Percentiles rank a stretch among this genome's conserved stretches.
phyloP scores from a whole-genome alignment of 1,284 basidiomycete species.

The Phylloboletellus chloephorus region DNA sequence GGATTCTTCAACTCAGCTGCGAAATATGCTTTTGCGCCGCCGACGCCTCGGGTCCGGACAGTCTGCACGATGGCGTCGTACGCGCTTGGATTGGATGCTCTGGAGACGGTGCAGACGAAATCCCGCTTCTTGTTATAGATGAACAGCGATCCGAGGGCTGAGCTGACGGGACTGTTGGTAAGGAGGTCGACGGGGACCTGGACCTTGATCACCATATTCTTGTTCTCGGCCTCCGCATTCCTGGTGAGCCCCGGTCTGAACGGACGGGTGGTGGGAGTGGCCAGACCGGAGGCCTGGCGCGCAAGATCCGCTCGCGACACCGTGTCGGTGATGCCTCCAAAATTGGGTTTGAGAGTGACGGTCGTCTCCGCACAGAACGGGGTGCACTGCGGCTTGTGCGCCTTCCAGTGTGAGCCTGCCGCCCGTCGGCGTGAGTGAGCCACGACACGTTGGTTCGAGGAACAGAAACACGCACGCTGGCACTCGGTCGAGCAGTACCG shows the following conservation, averaged over 20 bases:
- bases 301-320: slow-evolving; percentile 33
- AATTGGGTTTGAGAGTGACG: slow-evolving; percentile 43
- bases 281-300: slow-evolving; percentile 33
- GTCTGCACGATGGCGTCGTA: slow-evolving; percentile 39
- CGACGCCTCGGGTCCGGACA: slow-evolving; percentile 39
- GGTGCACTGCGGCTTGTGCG: slow-evolving; percentile 44
- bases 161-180: slow-evolving; percentile 1
- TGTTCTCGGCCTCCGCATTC: slow-evolving; percentile 24
- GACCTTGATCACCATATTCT: slow-evolving; percentile 49
- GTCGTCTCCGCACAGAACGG: slow-evolving; percentile 40
- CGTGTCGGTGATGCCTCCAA: slow-evolving; percentile 25
- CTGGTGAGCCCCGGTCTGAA: slow-evolving; percentile 12
- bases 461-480: slow-evolving; percentile 40
- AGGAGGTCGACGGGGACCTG: slow-evolving; percentile 37
- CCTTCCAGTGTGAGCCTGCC: slow-evolving; percentile 43
- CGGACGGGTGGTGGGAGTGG: slow-evolving; percentile 9
- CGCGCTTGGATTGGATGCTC: slow-evolving; percentile 31
- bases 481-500: slow-evolving; percentile 51
- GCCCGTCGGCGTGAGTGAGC: not conserved
- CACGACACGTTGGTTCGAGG: not conserved
- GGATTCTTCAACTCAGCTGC: slow-evolving; percentile 44
- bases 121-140: slow-evolving; percentile 51
- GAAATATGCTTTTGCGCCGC: slow-evolving; percentile 52
- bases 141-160: slow-evolving; percentile 29
- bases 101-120: slow-evolving; percentile 40